Evolutionary conservation across 352 stramenopile genomes (phyloP).

Genomic region (Phytophthora rubi): DNA sequence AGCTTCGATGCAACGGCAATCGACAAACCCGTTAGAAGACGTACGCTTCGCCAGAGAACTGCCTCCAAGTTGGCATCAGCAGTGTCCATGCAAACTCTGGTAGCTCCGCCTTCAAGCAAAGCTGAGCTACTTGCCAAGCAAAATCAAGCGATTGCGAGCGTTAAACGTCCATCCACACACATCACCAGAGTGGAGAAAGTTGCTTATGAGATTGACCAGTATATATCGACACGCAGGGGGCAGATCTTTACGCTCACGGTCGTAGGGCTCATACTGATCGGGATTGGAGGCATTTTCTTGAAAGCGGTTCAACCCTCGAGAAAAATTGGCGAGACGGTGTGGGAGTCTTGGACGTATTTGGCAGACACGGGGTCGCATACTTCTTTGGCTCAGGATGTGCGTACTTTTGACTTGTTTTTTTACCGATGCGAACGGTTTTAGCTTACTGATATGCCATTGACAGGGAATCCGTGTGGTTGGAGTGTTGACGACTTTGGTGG

Average conservation of each 20-base stretch:
- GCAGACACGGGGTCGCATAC: constrained; percentile 59
- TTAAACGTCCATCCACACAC: constrained; percentile 9
- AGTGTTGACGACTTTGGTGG: constrained; percentile 61
- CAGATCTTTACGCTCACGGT: constrained; percentile 53
- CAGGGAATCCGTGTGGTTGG: constrained; percentile 58
- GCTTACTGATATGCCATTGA: background rate
- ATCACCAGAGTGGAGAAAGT: constrained; percentile 42
- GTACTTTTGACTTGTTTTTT: background rate
- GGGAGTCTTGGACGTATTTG: constrained; percentile 69
- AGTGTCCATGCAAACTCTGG: constrained; percentile 21
- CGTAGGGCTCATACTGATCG: constrained; percentile 49
- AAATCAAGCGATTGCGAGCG: constrained; percentile 21
- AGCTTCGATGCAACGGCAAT: constrained; percentile 23
- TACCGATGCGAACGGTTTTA: too few species aligned
- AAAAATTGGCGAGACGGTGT: constrained; percentile 48
- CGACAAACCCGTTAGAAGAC: constrained; percentile 16
- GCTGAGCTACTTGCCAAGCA: constrained; percentile 18
- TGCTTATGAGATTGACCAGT: constrained; percentile 56
- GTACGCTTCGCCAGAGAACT: constrained; percentile 20
- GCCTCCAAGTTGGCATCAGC: constrained; percentile 22
- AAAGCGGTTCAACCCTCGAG: constrained; percentile 38
- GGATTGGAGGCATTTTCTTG: constrained; percentile 48
- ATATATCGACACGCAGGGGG: constrained; percentile 63
- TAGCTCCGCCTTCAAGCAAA: constrained; percentile 15
- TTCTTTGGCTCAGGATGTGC: constrained; percentile 33